Conservation (phyloP, 176 grass and related monocot genomes). For the Saccharum officinarum region DNA sequence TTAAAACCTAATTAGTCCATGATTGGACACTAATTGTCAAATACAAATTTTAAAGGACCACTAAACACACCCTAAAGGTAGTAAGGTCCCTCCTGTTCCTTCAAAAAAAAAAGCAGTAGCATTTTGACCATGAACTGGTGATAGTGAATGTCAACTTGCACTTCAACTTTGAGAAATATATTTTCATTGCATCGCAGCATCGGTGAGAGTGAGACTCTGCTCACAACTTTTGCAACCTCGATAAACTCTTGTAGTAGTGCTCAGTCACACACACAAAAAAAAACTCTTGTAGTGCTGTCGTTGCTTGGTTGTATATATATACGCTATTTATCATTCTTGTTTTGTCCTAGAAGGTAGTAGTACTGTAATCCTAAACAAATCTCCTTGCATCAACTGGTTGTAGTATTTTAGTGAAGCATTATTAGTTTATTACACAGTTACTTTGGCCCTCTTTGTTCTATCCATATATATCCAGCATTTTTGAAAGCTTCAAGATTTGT, state of each 20-base stretch:
- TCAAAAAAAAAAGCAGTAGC: neutral
- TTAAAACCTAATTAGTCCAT: too few species aligned
- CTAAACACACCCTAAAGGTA: too few species aligned
- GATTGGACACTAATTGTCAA: too few species aligned
- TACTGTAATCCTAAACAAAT: conserved; percentile 3
- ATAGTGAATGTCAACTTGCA: neutral
- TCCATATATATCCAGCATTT: neutral
- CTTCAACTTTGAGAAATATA: neutral
- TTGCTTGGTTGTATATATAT: too few species aligned
- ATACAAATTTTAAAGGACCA: too few species aligned
- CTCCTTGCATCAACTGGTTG: neutral
- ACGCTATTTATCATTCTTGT: neutral
- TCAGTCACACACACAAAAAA: too few species aligned
- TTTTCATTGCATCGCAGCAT: neutral
- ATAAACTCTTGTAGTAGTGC: neutral
- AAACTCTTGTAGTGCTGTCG: too few species aligned
- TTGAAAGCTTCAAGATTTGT: neutral
- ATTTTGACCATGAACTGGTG: neutral
- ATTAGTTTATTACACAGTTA: neutral
- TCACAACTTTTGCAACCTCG: conserved; percentile 2
- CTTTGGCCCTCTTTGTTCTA: neutral
- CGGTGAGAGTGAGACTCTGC: neutral
- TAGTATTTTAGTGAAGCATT: conserved; percentile 11
- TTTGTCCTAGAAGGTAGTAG: neutral
- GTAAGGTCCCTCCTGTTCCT: too few species aligned